phyloP scores from a whole-genome alignment of 2,329 filamentous ascomycete genomes.

The Lachnellula arida region DNA sequence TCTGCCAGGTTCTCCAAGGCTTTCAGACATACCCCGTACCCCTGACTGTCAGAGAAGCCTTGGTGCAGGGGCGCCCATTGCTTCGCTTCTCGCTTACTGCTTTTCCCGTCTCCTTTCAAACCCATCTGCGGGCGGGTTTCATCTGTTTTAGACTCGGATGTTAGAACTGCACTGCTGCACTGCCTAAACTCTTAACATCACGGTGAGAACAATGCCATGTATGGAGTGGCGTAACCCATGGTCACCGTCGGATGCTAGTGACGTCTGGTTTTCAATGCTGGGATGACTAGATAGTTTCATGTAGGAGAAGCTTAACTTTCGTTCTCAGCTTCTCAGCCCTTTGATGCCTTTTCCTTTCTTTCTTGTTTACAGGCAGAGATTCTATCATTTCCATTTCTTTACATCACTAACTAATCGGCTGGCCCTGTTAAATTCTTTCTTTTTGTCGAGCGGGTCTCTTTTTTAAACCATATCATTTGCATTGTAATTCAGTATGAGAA shows the following conservation, averaged over 20 bases:
- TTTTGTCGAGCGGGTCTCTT: slow-evolving; percentile 4
- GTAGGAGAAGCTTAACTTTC: neutral
- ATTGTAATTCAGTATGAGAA: slow-evolving; percentile 2
- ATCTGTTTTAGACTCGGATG: neutral
- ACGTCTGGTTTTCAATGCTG: neutral
- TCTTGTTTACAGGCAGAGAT: neutral
- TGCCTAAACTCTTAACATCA: neutral
- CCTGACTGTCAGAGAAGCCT: neutral
- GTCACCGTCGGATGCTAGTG: neutral
- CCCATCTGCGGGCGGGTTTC: neutral
- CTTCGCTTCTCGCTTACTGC: neutral
- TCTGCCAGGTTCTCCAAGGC: neutral
- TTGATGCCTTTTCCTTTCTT: neutral
- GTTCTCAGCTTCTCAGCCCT: neutral
- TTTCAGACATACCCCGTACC: neutral
- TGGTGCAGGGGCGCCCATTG: neutral
- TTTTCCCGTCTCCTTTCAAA: neutral
- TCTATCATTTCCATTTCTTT: neutral
- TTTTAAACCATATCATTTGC: neutral
- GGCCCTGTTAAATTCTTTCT: slow-evolving; percentile 1
- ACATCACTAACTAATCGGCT: neutral
- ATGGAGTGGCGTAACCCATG: neutral
- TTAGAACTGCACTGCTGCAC: neutral
- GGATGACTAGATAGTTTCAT: slow-evolving; percentile 1
- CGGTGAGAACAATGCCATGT: neutral